phyloP scores from a whole-genome alignment of 1,284 basidiomycete species.

The Apiotrichum mycotoxinovorans region DNA sequence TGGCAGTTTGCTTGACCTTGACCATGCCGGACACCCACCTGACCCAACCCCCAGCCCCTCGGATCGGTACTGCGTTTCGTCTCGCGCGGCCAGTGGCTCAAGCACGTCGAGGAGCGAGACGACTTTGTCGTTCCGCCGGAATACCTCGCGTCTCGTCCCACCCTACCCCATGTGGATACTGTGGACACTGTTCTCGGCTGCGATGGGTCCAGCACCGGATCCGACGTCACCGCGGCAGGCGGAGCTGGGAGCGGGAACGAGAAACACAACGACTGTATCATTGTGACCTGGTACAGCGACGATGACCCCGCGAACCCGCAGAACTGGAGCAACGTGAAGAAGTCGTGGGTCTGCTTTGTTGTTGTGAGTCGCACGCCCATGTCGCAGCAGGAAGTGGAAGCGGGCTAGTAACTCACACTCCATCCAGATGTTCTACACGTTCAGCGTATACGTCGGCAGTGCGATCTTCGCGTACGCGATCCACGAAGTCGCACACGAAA shows the following conservation, averaged over 20 bases:
- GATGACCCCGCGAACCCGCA: slow-evolving; percentile 63
- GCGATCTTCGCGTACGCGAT: slow-evolving; percentile 9
- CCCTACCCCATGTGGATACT: background rate
- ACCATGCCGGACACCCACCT: no score
- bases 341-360: slow-evolving; percentile 59
- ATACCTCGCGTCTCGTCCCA: background rate
- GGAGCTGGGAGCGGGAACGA: background rate
- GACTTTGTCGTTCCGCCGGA: slow-evolving; percentile 14
- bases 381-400: background rate
- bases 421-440: slow-evolving; percentile 56
- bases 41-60: background rate
- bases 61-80: slow-evolving; percentile 3
- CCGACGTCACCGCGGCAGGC: background rate
- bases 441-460: slow-evolving; percentile 14
- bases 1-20: no score
- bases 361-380: background rate
- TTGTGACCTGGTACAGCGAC: slow-evolving; percentile 61
- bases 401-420: slow-evolving; percentile 34
- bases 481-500: background rate
- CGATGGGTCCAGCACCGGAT: background rate
- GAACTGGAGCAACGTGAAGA: slow-evolving; percentile 61
- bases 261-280: background rate
- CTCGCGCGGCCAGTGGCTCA: slow-evolving; percentile 12
- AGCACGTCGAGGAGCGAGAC: slow-evolving; percentile 17
- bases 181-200: background rate